Evolutionary conservation across 106 monocot genomes (phyloP).

Genomic region (Allium sativum): DNA sequence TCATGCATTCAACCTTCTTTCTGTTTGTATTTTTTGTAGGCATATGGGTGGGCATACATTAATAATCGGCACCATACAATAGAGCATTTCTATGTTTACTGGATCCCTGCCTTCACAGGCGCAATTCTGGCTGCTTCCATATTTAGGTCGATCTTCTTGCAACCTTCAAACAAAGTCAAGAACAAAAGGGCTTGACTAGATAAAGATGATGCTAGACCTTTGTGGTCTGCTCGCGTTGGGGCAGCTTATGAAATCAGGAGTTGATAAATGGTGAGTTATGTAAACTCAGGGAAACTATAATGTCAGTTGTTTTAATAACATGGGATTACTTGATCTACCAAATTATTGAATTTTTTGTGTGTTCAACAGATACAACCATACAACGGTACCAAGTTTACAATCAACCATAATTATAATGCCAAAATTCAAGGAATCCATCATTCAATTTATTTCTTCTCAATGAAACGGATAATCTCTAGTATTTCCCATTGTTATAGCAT

Average conservation of each 20-base stretch:
- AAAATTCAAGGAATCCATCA: too few species aligned
- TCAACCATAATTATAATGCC: too few species aligned
- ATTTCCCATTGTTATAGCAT: too few species aligned
- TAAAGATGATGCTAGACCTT: not conserved
- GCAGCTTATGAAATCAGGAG: not conserved
- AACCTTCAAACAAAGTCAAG: conserved; percentile 8
- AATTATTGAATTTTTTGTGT: not conserved
- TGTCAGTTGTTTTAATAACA: too few species aligned
- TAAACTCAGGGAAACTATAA: too few species aligned
- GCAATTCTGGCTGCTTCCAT: conserved; percentile 19
- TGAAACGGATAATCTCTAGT: too few species aligned
- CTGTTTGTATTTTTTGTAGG: conserved; percentile 26
- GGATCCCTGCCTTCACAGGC: conserved; percentile 20
- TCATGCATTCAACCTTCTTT: not conserved
- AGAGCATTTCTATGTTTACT: conserved; percentile 23
- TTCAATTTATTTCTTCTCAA: too few species aligned
- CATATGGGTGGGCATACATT: conserved; percentile 80
- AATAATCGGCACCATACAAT: conserved; percentile 53
- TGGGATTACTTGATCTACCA: not conserved
- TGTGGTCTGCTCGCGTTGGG: not conserved
- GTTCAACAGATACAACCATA: too few species aligned
- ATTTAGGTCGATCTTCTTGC: conserved; percentile 12
- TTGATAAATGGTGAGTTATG: not conserved
- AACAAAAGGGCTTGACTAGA: not conserved
- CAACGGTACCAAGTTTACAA: too few species aligned